Evolutionary conservation across 169 alveolate species (phyloP).

Genomic region (Eimeria sp.): DNA sequence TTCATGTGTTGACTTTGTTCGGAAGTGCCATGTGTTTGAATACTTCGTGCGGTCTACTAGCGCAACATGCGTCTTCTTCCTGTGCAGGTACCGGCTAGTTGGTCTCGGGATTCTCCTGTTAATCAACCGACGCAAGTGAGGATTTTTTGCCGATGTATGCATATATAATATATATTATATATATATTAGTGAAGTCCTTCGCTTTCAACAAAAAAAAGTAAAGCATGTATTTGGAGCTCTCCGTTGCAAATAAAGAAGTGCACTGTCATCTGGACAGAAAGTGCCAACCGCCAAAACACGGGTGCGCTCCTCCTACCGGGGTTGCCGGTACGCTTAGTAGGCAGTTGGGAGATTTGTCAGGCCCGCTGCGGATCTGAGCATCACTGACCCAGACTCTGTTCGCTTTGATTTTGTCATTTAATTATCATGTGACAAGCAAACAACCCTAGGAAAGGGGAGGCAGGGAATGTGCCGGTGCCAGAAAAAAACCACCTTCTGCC

Average conservation of each 20-base stretch:
- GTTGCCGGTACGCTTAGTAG: not conserved
- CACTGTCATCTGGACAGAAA: not conserved
- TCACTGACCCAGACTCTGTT: not conserved
- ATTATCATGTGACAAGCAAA: not conserved
- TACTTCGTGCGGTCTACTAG: not conserved
- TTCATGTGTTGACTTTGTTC: not conserved
- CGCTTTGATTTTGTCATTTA: not conserved
- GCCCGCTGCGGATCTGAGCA: constrained; percentile 4
- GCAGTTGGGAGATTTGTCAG: constrained; percentile 22
- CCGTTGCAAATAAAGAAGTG: not conserved
- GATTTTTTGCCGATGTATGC: not conserved
- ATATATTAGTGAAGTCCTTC: too few relatives aligned
- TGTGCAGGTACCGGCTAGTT: constrained; percentile 49
- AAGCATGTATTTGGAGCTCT: not conserved
- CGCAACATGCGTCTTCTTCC: not conserved
- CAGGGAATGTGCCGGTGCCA: not conserved
- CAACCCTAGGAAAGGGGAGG: too few relatives aligned
- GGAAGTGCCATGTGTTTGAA: not conserved
- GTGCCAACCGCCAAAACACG: not conserved
- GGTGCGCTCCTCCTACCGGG: not conserved
- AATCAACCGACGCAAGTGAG: constrained; percentile 48
- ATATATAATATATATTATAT: too few relatives aligned
- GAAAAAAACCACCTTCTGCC: not conserved
- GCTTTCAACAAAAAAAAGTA: not conserved
- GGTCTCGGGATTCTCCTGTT: constrained; percentile 20